These are phyloP conservation scores for Coniella lustricola DNA, from an alignment of 2,329 filamentous ascomycete genomes.

Conservation along the genomic window DNA sequence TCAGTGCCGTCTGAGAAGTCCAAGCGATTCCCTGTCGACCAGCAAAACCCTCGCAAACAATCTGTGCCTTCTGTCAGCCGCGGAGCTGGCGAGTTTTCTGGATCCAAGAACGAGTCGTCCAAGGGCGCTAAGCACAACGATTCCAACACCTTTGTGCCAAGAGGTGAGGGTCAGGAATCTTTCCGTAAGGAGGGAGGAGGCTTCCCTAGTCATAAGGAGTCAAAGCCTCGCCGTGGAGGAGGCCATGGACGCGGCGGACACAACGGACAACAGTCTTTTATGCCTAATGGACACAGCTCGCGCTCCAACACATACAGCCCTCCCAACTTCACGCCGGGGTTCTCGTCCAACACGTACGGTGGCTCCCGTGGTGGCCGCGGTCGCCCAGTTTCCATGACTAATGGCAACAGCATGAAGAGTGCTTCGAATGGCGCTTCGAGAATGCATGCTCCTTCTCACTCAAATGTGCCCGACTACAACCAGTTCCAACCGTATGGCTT, in stretches of 20 bases:
- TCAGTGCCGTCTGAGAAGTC: constrained; percentile 10
- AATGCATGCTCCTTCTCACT: constrained; percentile 18
- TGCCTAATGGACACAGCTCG: constrained; percentile 12
- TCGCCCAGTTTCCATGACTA: constrained; percentile 10
- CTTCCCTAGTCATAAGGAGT: constrained; percentile 8
- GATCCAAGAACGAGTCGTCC: constrained; percentile 9
- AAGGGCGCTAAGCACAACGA: constrained; percentile 11
- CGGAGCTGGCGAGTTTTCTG: constrained; percentile 8
- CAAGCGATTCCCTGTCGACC: constrained; percentile 11
- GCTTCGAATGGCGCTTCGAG: constrained; percentile 18
- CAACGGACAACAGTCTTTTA: constrained; percentile 10
- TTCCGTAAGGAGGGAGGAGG: constrained; percentile 13
- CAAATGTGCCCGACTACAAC: constrained; percentile 31
- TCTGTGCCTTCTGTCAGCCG: constrained; percentile 7
- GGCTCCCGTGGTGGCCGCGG: constrained; percentile 33
- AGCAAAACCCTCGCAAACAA: constrained; percentile 8
- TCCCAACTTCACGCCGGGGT: constrained; percentile 1
- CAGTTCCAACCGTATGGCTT: constrained; percentile 33
- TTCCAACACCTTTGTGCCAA: neutral
- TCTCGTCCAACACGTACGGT: constrained; percentile 5
- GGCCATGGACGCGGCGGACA: constrained; percentile 14
- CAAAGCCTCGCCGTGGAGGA: constrained; percentile 11
- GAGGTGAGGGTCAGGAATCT: constrained; percentile 8
- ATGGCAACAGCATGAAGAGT: constrained; percentile 8
- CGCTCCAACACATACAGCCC: constrained; percentile 11